phyloP scores from a whole-genome alignment of 208 protist genomes.

The Trypanosoma congolense region DNA sequence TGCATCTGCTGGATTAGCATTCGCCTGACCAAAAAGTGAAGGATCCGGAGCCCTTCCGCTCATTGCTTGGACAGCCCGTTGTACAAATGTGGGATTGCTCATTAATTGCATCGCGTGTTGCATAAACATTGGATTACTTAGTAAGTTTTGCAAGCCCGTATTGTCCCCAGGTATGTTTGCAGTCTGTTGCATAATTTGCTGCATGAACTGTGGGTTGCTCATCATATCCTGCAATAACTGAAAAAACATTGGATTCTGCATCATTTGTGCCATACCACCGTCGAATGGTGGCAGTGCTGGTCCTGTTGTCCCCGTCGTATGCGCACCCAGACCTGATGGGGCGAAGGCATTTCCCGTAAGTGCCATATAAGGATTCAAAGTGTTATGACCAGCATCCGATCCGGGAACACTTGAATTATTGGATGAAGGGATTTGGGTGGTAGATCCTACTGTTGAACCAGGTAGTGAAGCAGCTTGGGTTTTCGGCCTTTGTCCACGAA shows the following conservation, averaged over 20 bases:
- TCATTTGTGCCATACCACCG: constrained; percentile 36
- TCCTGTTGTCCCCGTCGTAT: constrained; percentile 18
- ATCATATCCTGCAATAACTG: constrained; percentile 57
- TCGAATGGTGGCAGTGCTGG: constrained; percentile 15
- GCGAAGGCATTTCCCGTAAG: constrained; percentile 39
- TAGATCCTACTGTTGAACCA: constrained; percentile 6
- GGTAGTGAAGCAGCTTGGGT: constrained; percentile 8
- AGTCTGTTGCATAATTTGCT: constrained; percentile 36
- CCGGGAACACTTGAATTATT: constrained; percentile 5
- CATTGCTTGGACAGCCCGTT: constrained; percentile 31
- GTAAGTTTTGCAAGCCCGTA: constrained; percentile 10
- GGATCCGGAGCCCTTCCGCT: background rate
- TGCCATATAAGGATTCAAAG: constrained; percentile 64
- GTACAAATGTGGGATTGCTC: constrained; percentile 35
- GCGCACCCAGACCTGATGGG: constrained; percentile 1
- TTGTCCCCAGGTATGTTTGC: constrained; percentile 26
- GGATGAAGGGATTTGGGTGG: constrained; percentile 6
- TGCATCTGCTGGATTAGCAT: constrained; percentile 2
- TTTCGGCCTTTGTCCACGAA: constrained; percentile 56
- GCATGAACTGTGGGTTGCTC: constrained; percentile 58
- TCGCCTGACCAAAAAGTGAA: constrained; percentile 20
- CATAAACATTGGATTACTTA: constrained; percentile 34
- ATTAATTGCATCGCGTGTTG: constrained; percentile 60
- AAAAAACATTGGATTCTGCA: constrained; percentile 63
- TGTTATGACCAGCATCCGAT: constrained; percentile 5